Conservation (phyloP, 352 stramenopile genomes). For the Pythium apleroticum region DNA sequence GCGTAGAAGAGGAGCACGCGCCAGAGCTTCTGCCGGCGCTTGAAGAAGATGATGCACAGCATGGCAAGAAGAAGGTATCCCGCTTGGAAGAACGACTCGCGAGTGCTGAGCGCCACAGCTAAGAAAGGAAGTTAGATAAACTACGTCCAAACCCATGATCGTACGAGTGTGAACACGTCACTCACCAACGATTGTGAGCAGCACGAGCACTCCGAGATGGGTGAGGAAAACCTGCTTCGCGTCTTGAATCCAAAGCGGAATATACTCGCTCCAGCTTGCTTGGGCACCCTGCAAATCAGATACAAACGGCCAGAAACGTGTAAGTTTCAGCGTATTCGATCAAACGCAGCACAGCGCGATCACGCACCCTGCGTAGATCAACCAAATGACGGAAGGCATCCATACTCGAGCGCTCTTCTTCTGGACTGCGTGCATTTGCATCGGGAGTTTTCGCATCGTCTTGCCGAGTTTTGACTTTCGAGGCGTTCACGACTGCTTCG, state of each 20-base stretch:
- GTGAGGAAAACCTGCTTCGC: conserved; percentile 72
- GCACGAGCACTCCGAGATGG: conserved; percentile 75
- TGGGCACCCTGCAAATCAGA: conserved; percentile 42
- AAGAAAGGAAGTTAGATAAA: conserved; percentile 14
- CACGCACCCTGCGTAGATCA: conserved; percentile 18
- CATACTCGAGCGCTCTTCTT: conserved; percentile 24
- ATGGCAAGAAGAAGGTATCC: conserved; percentile 81
- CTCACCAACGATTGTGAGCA: conserved; percentile 80
- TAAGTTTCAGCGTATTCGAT: too few species aligned
- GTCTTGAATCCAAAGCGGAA: conserved; percentile 68
- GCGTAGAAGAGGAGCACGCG: conserved; percentile 74
- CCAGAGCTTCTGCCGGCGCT: conserved; percentile 76
- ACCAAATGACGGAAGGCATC: conserved; percentile 20
- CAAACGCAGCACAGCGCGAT: not conserved
- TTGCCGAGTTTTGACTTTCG: conserved; percentile 2
- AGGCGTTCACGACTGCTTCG: conserved; percentile 52
- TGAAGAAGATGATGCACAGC: conserved; percentile 80
- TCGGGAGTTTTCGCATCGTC: not conserved
- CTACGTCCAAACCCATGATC: not conserved
- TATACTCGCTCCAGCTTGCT: conserved; percentile 45
- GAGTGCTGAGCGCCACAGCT: conserved; percentile 81
- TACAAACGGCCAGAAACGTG: too few species aligned
- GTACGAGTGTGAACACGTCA: not conserved
- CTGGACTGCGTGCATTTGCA: not conserved
- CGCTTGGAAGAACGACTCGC: conserved; percentile 82